Evolutionary conservation across 257 asterid genomes (phyloP).

Genomic region (Hygrophila difformis): DNA sequence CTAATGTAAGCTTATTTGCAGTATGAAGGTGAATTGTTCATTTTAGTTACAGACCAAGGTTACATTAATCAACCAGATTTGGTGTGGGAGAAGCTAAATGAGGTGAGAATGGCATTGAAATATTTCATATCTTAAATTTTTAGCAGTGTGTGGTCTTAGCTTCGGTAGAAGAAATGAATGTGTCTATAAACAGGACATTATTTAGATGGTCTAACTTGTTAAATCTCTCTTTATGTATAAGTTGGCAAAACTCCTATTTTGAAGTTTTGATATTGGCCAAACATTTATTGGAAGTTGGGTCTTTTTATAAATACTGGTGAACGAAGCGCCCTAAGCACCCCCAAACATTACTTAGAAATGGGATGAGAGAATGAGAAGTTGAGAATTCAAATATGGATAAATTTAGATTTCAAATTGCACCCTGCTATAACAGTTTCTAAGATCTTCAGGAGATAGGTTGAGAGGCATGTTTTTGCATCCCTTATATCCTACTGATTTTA

Average conservation of each 20-base stretch:
- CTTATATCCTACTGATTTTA: constrained; percentile 9
- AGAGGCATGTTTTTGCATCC: constrained; percentile 7
- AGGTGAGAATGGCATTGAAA: constrained; percentile 39
- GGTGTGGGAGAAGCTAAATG: constrained; percentile 96
- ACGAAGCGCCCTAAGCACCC: no score
- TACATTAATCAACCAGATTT: constrained; percentile 78
- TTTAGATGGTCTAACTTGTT: no score
- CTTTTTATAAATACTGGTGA: no score
- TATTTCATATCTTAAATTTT: background rate
- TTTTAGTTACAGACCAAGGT: constrained; percentile 92
- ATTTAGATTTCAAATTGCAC: constrained; percentile 1
- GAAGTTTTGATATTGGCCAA: no score
- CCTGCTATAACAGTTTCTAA: background rate
- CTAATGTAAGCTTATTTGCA: constrained; percentile 35
- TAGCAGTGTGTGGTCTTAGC: constrained; percentile 12
- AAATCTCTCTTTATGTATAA: constrained; percentile 4
- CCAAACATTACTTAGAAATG: no score
- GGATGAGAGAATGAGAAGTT: no score
- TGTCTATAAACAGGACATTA: no score
- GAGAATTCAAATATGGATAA: no score
- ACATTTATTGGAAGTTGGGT: no score
- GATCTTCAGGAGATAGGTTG: background rate
- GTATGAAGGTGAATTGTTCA: constrained; percentile 88
- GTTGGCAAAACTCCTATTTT: no score
- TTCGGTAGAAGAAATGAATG: no score